phyloP scores from a whole-genome alignment of 306 rosid species.

The Acacia acuminata region DNA sequence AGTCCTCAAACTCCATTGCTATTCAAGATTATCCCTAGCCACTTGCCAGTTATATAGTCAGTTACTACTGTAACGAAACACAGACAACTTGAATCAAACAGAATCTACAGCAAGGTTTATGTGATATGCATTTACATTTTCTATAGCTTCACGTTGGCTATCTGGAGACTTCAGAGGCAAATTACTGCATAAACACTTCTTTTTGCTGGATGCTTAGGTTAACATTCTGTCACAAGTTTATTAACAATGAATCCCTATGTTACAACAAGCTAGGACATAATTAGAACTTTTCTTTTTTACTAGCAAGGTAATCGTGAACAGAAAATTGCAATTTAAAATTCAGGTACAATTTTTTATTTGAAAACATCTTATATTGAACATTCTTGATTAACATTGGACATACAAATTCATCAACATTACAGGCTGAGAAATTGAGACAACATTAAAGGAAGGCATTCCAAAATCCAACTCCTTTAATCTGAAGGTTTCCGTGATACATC shows the following conservation, averaged over 20 bases:
- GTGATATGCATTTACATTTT: not conserved
- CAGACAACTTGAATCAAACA: constrained; percentile 9
- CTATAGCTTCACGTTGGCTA: not conserved
- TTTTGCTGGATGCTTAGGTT: not conserved
- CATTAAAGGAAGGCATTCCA: not conserved
- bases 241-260: not conserved
- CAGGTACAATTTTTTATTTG: not conserved
- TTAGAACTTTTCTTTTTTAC: not conserved
- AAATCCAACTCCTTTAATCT: constrained; percentile 40
- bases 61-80: not conserved
- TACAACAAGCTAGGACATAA: not conserved
- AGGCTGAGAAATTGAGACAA: not conserved
- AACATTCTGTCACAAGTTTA: not conserved
- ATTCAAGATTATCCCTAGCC: constrained; percentile 8
- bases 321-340: not conserved
- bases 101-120: not conserved
- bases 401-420: not conserved
- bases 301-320: not conserved
- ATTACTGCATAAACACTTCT: not conserved
- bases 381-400: not conserved
- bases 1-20: constrained; percentile 59
- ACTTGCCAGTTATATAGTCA: not conserved
- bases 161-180: not conserved
- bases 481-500: constrained; percentile 48
- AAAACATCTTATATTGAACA: not conserved